Base-by-base conservation (phyloP, 441 rosid species). In the Euphorbia schlechtendalii region DNA sequence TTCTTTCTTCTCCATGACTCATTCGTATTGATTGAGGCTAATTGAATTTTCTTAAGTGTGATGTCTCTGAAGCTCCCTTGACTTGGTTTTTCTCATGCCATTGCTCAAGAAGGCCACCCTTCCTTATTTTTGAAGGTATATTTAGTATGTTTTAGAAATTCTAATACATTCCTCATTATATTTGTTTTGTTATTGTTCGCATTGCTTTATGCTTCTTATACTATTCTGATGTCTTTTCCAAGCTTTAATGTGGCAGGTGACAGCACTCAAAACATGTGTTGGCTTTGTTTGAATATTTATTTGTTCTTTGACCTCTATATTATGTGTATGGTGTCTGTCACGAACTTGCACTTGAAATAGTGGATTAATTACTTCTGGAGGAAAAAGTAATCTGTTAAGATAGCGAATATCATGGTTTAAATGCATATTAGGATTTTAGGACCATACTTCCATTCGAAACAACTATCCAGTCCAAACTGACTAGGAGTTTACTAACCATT, bases 181-280 rank as follows among this genome's bases (percentile, higher is more conserved):
- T 20, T 46, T 43, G 57, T 43, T 49, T 62, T 56, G 45, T 36
- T 21, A 56, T 1, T 34, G 20, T 38, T 21, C 22, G 52, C 41
- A 13, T 43, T 8, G 43, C 21, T 53, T 41, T 21, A 15, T 66
- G 7, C 15, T 9, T 45, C 63, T 41, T 52, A 22, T 43, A 30
- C 25, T 55, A 43, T 56, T 68, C 73, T 70, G 71, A 70, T 73
- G 30, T 60, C 25, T 49, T 17, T 66, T 67, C 69, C 67, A 48
- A 75, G 79, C 57, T 65, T 54, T 61, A 57, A 51, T 53, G 57
- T 73, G 79, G 71, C 82, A 70, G 75, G 73, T 75, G 63, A 49
- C 65, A 64, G 68, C 63, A 69, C 63, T 65, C 58, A 3, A 66
- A 59, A 14, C 38, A 48, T 38, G 4, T 70, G 43, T 52, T 67